phyloP scores from a whole-genome alignment of 768 basidiomycete genomes.

The Russula emetica region DNA sequence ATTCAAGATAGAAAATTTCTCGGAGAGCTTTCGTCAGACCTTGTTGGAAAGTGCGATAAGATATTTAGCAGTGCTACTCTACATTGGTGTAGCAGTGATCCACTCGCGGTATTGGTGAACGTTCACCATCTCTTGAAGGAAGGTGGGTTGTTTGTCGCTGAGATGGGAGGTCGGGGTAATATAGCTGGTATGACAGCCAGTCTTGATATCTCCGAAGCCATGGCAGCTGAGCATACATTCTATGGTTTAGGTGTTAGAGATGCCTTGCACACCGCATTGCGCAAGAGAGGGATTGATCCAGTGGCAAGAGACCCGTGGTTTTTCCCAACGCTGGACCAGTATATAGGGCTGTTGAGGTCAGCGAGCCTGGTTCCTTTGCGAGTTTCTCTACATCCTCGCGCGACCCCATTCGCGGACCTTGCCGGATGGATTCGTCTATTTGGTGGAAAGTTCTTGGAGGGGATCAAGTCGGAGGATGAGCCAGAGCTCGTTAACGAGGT shows the following conservation, averaged over 20 bases:
- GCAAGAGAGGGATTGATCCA: constrained; percentile 54
- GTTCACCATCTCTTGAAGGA: constrained; percentile 59
- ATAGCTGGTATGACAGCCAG: constrained; percentile 47
- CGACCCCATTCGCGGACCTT: constrained; percentile 19
- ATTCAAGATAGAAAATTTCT: constrained; percentile 37
- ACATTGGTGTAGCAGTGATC: constrained; percentile 83
- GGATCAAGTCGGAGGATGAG: constrained; percentile 10
- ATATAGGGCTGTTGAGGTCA: constrained; percentile 32
- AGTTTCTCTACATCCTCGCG: constrained; percentile 15
- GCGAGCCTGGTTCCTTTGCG: constrained; percentile 12
- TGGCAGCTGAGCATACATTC: constrained; percentile 1
- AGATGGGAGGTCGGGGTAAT: constrained; percentile 77
- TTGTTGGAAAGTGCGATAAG: constrained; percentile 53
- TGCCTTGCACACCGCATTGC: constrained; percentile 52
- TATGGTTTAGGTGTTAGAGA: constrained; percentile 54
- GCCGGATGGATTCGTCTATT: constrained; percentile 24
- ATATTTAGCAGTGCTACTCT: constrained; percentile 77
- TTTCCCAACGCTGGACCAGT: constrained; percentile 70
- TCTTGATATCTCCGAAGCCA: constrained; percentile 6
- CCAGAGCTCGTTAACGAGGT: constrained; percentile 15
- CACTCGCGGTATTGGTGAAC: constrained; percentile 57
- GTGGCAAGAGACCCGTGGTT: constrained; percentile 72
- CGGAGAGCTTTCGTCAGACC: constrained; percentile 27
- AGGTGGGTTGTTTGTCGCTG: constrained; percentile 68
- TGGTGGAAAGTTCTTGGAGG: constrained; percentile 16